Evolutionary conservation across 2,329 filamentous ascomycete genomes (phyloP).

Genomic region (Diplodia mutila): DNA sequence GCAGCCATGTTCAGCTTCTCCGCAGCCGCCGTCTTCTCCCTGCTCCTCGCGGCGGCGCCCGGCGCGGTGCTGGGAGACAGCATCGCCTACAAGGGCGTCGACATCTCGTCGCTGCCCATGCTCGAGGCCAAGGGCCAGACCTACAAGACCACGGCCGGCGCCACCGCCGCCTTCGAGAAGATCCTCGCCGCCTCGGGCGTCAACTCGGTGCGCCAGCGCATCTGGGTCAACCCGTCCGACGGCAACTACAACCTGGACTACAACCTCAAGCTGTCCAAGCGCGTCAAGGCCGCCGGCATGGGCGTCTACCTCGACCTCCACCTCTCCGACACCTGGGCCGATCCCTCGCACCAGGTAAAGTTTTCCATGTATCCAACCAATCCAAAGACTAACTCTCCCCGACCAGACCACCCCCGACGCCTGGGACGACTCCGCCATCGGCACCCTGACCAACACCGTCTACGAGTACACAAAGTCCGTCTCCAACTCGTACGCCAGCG

Average conservation of each 20-base stretch:
- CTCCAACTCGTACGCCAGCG: constrained; percentile 62
- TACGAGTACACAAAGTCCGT: constrained; percentile 71
- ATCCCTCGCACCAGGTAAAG: constrained; percentile 62
- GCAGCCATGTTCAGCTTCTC: background rate
- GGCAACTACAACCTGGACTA: constrained; percentile 72
- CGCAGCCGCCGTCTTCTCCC: background rate
- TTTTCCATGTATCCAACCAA: constrained; percentile 31
- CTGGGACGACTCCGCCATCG: constrained; percentile 63
- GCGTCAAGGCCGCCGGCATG: constrained; percentile 66
- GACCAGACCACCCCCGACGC: constrained; percentile 63
- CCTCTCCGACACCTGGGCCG: constrained; percentile 72
- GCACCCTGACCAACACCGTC: constrained; percentile 62
- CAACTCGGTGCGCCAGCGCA: constrained; percentile 70
- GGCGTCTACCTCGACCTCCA: constrained; percentile 67
- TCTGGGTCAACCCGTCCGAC: constrained; percentile 64
- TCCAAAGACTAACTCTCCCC: too few species aligned
- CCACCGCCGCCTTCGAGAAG: constrained; percentile 60
- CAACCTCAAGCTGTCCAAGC: constrained; percentile 67
- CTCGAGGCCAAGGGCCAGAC: constrained; percentile 64
- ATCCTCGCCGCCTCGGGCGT: constrained; percentile 66
- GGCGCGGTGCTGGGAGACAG: constrained; percentile 12
- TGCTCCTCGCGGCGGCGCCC: constrained; percentile 17
- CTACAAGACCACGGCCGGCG: constrained; percentile 63
- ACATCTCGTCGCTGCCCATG: constrained; percentile 70
- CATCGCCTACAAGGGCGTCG: constrained; percentile 66